These are phyloP conservation scores for Aspergillus nidulans DNA, from an alignment of 495 filamentous ascomycete species.

Conservation along the genomic window DNA sequence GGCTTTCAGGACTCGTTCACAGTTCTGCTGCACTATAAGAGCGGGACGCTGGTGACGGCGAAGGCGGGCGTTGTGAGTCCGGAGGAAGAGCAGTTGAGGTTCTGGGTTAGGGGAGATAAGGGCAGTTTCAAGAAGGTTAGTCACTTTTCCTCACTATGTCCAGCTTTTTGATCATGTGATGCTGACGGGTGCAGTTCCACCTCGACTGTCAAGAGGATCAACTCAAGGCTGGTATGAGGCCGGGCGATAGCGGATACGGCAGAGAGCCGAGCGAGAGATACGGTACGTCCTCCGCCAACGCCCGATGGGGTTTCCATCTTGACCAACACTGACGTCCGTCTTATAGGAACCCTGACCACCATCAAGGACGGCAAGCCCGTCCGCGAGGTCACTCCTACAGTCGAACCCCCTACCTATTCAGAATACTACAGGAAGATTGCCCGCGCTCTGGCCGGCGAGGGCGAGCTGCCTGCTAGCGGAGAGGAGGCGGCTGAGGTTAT, in stretches of 20 bases:
- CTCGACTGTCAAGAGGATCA: constrained; percentile 82
- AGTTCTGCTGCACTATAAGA: constrained; percentile 62
- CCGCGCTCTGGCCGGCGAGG: constrained; percentile 58
- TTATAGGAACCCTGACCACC: constrained; percentile 39
- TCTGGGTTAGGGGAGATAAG: constrained; percentile 75
- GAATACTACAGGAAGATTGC: constrained; percentile 70
- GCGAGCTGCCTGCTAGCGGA: constrained; percentile 66
- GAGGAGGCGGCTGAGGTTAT: constrained; percentile 68
- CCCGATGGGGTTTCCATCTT: too few species aligned
- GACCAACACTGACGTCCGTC: neutral
- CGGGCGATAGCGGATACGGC: constrained; percentile 62
- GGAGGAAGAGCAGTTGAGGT: constrained; percentile 68
- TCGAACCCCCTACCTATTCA: constrained; percentile 65
- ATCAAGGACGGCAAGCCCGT: constrained; percentile 38
- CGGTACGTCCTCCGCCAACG: constrained; percentile 25
- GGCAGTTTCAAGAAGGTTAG: constrained; percentile 72
- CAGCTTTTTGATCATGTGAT: neutral
- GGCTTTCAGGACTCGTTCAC: constrained; percentile 67
- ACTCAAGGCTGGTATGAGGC: constrained; percentile 62
- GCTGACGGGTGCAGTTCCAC: constrained; percentile 40
- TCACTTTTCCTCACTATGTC: neutral
- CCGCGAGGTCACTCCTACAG: constrained; percentile 50
- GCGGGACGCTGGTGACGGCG: constrained; percentile 56
- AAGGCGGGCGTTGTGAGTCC: constrained; percentile 68
- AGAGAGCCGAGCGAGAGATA: constrained; percentile 54